Conservation (phyloP, 2,329 filamentous ascomycete genomes). For the Periconia sp. region DNA sequence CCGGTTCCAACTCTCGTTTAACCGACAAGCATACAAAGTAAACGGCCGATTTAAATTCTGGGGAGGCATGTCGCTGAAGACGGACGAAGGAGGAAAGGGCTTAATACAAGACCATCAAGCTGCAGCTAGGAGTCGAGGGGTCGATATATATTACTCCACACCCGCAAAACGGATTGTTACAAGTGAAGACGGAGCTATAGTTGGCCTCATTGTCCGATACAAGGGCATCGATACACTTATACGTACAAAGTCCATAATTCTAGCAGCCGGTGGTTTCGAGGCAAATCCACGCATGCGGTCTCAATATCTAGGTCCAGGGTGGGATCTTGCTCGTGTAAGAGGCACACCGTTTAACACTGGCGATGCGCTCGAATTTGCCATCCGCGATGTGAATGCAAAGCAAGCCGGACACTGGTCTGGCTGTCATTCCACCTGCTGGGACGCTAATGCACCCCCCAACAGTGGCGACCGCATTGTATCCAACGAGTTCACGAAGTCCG, state of each 20-base stretch:
- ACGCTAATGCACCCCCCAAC: conserved; percentile 63
- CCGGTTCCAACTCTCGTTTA: conserved; percentile 66
- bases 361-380: conserved; percentile 61
- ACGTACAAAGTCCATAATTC: conserved; percentile 52
- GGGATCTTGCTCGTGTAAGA: conserved; percentile 67
- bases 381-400: conserved; percentile 58
- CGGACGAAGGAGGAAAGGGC: conserved; percentile 65
- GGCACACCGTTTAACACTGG: conserved; percentile 71
- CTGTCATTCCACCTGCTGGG: conserved; percentile 70
- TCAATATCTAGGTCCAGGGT: conserved; percentile 63
- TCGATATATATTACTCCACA: conserved; percentile 57
- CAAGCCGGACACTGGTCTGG: conserved; percentile 66
- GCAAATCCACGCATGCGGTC: conserved; percentile 63
- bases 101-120: conserved; percentile 58
- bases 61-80: conserved; percentile 68
- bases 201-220: conserved; percentile 38
- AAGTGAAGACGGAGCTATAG: conserved; percentile 39
- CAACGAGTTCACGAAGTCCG: conserved; percentile 73
- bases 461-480: conserved; percentile 64
- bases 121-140: conserved; percentile 51
- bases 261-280: conserved; percentile 70
- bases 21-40: conserved; percentile 70
- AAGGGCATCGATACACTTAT: conserved; percentile 36
- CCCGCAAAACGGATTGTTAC: conserved; percentile 50
- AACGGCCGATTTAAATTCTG: conserved; percentile 68